phyloP scores from a whole-genome alignment of 2,329 filamentous ascomycete genomes.

The Pseudonectria buxi region DNA sequence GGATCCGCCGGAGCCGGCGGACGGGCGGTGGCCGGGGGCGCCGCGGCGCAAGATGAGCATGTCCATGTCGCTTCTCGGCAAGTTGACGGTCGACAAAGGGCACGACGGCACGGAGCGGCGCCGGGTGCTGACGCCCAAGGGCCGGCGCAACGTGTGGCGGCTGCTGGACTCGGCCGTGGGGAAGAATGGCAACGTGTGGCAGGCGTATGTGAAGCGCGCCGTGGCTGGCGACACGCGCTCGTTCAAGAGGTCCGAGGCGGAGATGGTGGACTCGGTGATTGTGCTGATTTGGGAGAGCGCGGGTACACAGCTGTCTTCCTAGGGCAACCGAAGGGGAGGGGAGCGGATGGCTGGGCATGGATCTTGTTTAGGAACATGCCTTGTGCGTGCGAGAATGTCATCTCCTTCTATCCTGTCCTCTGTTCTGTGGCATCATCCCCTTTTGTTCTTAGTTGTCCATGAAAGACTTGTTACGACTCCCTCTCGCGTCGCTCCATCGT shows the following conservation, averaged over 20 bases:
- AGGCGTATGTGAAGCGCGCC: conserved; percentile 37
- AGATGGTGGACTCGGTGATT: conserved; percentile 18
- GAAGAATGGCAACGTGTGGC: conserved; percentile 35
- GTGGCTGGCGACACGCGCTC: conserved; percentile 7
- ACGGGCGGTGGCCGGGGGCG: conserved; percentile 1
- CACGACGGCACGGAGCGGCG: conserved; percentile 10
- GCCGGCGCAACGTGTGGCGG: conserved; percentile 32
- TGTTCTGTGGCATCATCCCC: too few relatives aligned
- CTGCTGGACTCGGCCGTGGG: conserved; percentile 33
- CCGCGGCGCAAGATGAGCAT: conserved; percentile 6
- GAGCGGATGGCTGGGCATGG: too few relatives aligned
- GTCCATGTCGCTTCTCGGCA: conserved; percentile 18
- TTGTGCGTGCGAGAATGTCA: too few relatives aligned
- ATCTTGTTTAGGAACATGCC: too few relatives aligned
- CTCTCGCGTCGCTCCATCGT: too few relatives aligned
- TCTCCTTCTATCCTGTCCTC: too few relatives aligned
- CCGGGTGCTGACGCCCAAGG: conserved; percentile 30
- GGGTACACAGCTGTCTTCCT: too few relatives aligned
- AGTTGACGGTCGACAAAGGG: conserved; percentile 27
- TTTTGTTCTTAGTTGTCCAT: too few relatives aligned
- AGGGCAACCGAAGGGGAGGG: too few relatives aligned
- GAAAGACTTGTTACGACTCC: too few relatives aligned
- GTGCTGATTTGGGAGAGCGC: conserved; percentile 20
- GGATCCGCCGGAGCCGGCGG: conserved; percentile 13
- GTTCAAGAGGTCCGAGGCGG: conserved; percentile 14